phyloP scores from a whole-genome alignment of 2,329 filamentous ascomycete species.

The Stagonosporopsis tanaceti region DNA sequence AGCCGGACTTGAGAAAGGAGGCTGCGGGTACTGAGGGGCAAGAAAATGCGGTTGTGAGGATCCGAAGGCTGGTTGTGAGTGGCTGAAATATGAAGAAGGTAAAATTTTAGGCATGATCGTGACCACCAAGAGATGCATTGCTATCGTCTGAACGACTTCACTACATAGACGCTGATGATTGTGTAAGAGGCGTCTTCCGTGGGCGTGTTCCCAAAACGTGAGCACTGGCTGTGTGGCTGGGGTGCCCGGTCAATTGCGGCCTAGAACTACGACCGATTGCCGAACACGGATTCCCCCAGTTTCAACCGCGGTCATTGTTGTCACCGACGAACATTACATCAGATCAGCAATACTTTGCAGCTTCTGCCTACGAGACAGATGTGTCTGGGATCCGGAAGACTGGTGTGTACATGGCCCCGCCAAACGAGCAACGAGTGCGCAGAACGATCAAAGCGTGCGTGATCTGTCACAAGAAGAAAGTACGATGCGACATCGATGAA shows the following conservation, averaged over 20 bases:
- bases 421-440: slow-evolving; percentile 31
- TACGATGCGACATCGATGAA: slow-evolving; percentile 40
- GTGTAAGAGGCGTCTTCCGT: too few species aligned
- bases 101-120: background rate
- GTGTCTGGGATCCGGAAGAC: background rate
- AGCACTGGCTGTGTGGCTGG: background rate
- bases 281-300: slow-evolving; percentile 4
- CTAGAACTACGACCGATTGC: background rate
- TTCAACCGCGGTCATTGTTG: slow-evolving; percentile 1
- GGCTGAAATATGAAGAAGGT: background rate
- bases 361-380: slow-evolving; percentile 2
- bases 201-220: background rate
- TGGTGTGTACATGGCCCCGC: slow-evolving; percentile 22
- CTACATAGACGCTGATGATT: too few species aligned
- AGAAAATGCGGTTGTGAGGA: slow-evolving; percentile 7
- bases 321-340: background rate
- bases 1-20: slow-evolving; percentile 20
- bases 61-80: slow-evolving; percentile 4
- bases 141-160: background rate
- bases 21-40: background rate
- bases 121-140: background rate
- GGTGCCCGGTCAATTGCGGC: slow-evolving; percentile 12
- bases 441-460: slow-evolving; percentile 50
- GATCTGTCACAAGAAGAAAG: slow-evolving; percentile 55
- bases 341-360: too few species aligned